A percentile compares a stretch with the other conserved stretches of the same genome.
phyloP scores from a whole-genome alignment of 331 rosid species.

The Erythrophleum ivorense region DNA sequence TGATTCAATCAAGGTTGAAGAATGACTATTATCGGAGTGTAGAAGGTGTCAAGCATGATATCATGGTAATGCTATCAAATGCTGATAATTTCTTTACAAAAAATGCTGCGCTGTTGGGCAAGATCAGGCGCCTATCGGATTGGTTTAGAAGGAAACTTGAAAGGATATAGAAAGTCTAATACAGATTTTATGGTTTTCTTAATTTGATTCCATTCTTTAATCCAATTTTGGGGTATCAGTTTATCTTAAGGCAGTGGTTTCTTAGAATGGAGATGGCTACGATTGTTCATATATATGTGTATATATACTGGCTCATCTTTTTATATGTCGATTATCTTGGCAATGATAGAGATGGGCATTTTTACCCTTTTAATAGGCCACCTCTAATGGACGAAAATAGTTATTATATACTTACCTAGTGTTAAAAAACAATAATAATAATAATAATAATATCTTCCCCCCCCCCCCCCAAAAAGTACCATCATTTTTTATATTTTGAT shows the following conservation, averaged over 20 bases:
- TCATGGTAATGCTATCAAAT: slow-evolving; percentile 63
- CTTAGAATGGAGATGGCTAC: slow-evolving; percentile 44
- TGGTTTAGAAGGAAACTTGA: slow-evolving; percentile 64
- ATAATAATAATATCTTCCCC: no score
- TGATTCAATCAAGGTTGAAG: slow-evolving; percentile 61
- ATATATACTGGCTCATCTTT: slow-evolving; percentile 19
- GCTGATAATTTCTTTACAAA: slow-evolving; percentile 49
- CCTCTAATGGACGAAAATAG: background rate
- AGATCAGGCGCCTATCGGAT: slow-evolving; percentile 48
- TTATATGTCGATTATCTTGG: slow-evolving; percentile 5
- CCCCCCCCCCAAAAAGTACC: no score
- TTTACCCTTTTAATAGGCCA: slow-evolving; percentile 13
- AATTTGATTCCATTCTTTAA: slow-evolving; percentile 48
- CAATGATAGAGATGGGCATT: slow-evolving; percentile 6
- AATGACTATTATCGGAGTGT: slow-evolving; percentile 74
- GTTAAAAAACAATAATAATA: background rate
- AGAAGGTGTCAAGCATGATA: slow-evolving; percentile 78
- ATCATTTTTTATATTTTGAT: no score
- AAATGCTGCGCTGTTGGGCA: slow-evolving; percentile 43
- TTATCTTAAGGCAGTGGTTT: slow-evolving; percentile 41
- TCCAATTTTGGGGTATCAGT: slow-evolving; percentile 48
- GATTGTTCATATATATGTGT: slow-evolving; percentile 31
- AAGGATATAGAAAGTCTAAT: slow-evolving; percentile 53
- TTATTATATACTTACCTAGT: background rate
- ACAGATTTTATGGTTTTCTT: slow-evolving; percentile 39